A percentile compares a stretch with the other conserved stretches of the same genome.
Conservation (phyloP, 257 asterid genomes). For the Solanum arcanum region DNA sequence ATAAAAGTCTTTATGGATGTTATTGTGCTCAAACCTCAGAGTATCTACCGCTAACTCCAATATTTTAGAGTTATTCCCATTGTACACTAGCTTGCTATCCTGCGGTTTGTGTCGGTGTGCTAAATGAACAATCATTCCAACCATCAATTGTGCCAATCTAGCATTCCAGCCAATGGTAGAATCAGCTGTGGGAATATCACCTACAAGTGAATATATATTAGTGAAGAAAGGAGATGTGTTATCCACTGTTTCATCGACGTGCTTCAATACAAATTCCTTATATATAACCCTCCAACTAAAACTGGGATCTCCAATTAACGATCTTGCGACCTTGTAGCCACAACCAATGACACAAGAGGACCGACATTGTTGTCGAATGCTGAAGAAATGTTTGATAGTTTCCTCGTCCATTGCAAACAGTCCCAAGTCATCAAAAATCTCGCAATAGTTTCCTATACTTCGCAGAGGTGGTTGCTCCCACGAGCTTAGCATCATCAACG, state of each 20-base stretch:
- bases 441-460: background rate
- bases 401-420: background rate
- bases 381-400: background rate
- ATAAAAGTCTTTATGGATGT: slow-evolving; percentile 33
- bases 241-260: background rate
- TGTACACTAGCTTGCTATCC: too few relatives aligned
- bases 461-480: background rate
- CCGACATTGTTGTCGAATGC: background rate
- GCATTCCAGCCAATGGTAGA: background rate
- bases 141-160: background rate
- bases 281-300: background rate
- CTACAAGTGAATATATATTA: background rate
- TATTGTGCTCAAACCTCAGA: slow-evolving; percentile 12
- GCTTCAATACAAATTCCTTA: background rate
- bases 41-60: slow-evolving; percentile 20
- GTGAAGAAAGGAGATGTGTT: background rate
- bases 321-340: background rate
- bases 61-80: background rate
- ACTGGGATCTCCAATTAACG: background rate
- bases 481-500: background rate
- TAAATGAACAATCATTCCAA: too few relatives aligned
- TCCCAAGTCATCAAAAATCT: background rate
- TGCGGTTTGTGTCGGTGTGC: too few relatives aligned
- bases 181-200: background rate
- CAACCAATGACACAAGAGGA: background rate